Conservation (phyloP, 1,284 basidiomycete genomes). For the Xanthoconium separans region DNA sequence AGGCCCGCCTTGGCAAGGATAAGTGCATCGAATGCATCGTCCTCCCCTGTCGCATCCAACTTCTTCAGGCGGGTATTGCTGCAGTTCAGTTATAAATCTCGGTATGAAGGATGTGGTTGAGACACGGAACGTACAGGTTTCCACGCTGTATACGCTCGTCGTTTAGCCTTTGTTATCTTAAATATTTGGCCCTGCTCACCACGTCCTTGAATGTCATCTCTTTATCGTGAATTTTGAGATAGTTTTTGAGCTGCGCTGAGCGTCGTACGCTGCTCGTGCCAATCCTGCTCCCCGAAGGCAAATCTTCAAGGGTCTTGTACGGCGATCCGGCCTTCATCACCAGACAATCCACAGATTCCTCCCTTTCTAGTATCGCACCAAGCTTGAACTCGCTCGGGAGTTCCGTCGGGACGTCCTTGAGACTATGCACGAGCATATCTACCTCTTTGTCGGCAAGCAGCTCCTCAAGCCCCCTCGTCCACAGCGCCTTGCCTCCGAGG, state of each 20-base stretch:
- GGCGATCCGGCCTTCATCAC: slow-evolving; percentile 79
- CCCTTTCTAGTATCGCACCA: slow-evolving; percentile 83
- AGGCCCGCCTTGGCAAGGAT: slow-evolving; percentile 95
- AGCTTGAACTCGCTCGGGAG: slow-evolving; percentile 86
- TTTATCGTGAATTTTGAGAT: slow-evolving; percentile 57
- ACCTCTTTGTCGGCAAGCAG: slow-evolving; percentile 71
- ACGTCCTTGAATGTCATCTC: slow-evolving; percentile 83
- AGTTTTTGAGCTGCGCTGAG: slow-evolving; percentile 86
- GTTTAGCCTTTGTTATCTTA: slow-evolving; percentile 7
- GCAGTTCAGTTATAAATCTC: slow-evolving; percentile 8
- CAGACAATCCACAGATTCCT: slow-evolving; percentile 88
- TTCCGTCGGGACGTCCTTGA: slow-evolving; percentile 93
- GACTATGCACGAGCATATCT: slow-evolving; percentile 91
- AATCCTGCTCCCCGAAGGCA: slow-evolving; percentile 87
- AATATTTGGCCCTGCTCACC: slow-evolving; percentile 50
- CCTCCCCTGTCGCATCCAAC: slow-evolving; percentile 71
- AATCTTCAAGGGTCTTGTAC: slow-evolving; percentile 79
- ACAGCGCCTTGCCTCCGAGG: slow-evolving; percentile 85
- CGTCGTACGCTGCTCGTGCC: slow-evolving; percentile 94
- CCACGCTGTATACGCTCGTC: slow-evolving; percentile 53
- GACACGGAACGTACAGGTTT: slow-evolving; percentile 56
- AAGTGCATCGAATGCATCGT: slow-evolving; percentile 84
- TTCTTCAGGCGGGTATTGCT: slow-evolving; percentile 90
- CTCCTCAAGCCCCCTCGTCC: slow-evolving; percentile 95
- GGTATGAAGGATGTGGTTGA: background rate